Base-by-base conservation (phyloP, 805 yeast genomes). In the Blastobotrys americana region DNA sequence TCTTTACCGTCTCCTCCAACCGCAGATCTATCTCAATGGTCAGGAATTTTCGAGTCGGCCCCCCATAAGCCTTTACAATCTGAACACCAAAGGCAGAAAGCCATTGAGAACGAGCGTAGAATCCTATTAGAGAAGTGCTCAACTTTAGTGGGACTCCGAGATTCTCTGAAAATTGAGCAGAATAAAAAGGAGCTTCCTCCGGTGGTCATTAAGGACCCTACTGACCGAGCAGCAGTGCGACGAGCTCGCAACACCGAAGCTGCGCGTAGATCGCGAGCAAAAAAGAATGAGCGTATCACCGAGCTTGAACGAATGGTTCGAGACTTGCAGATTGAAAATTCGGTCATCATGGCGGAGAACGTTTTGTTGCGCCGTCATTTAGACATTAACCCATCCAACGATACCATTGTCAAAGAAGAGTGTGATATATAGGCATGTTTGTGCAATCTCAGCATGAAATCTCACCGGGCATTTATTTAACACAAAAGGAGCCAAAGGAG, bases 201-300 rank as follows among this genome's bases (percentile, higher is more conserved):
- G 9, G 72, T 87, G 48, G 73, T 75, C 37, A 55, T 67, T 33
- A 68, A 73, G 37, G 73, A 73, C 37, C 62, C 70, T 20, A 66
- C 62, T 40, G 95, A 88, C 63, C 78, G 83, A 15, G 74, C 73
- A 44, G 74, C 84, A 43, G 57, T 80, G 56, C 84, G 89, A 64
- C 78, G 96, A 60, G 96, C 95, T 10, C 78, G 87, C 65, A 87
- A 87, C 73, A 87, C 80, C 18, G 95, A 86, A 65, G 95, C 96
- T 51, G 96, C 96, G 4, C 79, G 97, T 65, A 77, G 96, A 63
- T 88, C 96, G 27, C 75, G 97, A 57, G 95, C 95, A 27, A 78
- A 95, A 64, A 87, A 89, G 66, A 80, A 84, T 80, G 84, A 84
- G 63, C 77, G 95, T 64, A 84, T 89, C 86, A 57, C 66, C 48